Percentiles rank a stretch among this genome's conserved stretches.
These are phyloP conservation scores for Auricularia sp. DNA, from an alignment of 768 basidiomycete species.

Conservation along the genomic window DNA sequence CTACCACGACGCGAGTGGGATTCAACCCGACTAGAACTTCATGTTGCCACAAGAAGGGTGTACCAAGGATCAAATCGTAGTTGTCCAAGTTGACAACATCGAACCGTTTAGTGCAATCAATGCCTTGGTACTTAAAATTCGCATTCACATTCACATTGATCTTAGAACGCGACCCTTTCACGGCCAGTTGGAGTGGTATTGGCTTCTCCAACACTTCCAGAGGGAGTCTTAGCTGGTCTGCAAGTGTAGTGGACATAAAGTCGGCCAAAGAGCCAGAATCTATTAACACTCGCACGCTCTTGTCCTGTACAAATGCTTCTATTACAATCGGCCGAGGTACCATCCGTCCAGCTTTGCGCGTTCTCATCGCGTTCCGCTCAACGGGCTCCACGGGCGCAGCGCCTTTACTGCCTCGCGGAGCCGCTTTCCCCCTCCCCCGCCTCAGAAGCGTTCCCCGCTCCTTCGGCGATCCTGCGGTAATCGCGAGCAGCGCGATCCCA, in stretches of 20 bases:
- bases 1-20: neutral
- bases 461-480: neutral
- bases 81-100: conserved; percentile 28
- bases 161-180: conserved; percentile 6
- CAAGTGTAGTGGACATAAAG: conserved; percentile 10
- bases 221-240: conserved; percentile 6
- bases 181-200: conserved; percentile 9
- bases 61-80: conserved; percentile 29
- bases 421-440: neutral
- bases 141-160: conserved; percentile 5
- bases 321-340: conserved; percentile 8
- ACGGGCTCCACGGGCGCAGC: neutral
- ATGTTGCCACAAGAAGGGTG: conserved; percentile 27
- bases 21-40: conserved; percentile 20
- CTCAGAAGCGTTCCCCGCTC: neutral
- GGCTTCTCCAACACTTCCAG: conserved; percentile 3
- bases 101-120: conserved; percentile 7
- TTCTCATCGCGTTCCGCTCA: conserved; percentile 6
- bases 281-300: conserved; percentile 3
- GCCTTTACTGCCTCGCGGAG: neutral
- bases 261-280: conserved; percentile 10
- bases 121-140: conserved; percentile 6
- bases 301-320: conserved; percentile 5
- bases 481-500: neutral
- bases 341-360: conserved; percentile 3